These are phyloP conservation scores for Psilocybe tampanensis DNA, from an alignment of 768 basidiomycete species.

Conservation along the genomic window DNA sequence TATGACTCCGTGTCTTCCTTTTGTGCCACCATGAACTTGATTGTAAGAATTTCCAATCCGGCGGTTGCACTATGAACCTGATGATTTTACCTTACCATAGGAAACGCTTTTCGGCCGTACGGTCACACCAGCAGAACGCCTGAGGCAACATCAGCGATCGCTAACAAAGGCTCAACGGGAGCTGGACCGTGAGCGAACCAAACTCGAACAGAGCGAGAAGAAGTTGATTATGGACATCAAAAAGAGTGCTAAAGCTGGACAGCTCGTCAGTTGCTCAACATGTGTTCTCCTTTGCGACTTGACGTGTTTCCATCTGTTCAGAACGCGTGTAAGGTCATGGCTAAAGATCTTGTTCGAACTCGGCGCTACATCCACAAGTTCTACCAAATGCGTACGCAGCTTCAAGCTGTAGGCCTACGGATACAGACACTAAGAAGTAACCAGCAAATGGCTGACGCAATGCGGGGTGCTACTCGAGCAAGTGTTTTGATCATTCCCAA, in stretches of 20 bases:
- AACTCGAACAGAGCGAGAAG: constrained; percentile 96
- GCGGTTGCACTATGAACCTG: background rate
- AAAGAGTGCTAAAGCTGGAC: constrained; percentile 93
- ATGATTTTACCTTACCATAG: constrained; percentile 40
- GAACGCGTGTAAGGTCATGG: constrained; percentile 99
- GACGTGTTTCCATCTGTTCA: constrained; percentile 34
- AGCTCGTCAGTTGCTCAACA: constrained; percentile 64
- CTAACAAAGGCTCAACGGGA: constrained; percentile 97
- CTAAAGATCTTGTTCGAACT: constrained; percentile 96
- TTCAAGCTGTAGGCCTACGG: constrained; percentile 92
- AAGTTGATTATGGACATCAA: constrained; percentile 95
- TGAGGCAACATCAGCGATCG: constrained; percentile 95
- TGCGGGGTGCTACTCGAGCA: constrained; percentile 96
- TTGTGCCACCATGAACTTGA: constrained; percentile 69
- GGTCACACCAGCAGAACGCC: constrained; percentile 93
- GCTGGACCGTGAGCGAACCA: constrained; percentile 92
- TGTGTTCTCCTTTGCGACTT: background rate
- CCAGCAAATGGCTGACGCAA: constrained; percentile 99
- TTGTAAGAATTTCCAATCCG: constrained; percentile 48
- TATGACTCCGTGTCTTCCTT: constrained; percentile 6
- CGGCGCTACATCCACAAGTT: constrained; percentile 96
- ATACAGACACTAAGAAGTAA: constrained; percentile 97
- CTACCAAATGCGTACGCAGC: constrained; percentile 97
- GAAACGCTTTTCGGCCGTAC: constrained; percentile 95
- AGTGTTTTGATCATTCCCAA: constrained; percentile 36